Evolutionary conservation across 495 filamentous ascomycete genomes (phyloP), one percentile per base, ranked within the genome.

Genomic region (Talaromyces liani): DNA sequence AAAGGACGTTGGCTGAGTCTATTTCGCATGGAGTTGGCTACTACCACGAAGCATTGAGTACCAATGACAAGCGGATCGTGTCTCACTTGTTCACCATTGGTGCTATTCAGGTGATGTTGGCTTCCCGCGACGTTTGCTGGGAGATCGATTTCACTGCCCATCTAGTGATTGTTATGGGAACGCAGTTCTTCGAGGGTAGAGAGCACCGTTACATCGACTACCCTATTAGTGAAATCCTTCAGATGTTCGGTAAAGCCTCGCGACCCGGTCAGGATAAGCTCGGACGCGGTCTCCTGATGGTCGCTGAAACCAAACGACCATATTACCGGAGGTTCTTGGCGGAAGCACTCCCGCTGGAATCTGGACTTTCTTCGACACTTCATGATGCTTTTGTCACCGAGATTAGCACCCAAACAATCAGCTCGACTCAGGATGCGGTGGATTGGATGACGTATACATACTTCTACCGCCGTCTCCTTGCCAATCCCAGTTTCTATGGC

Each of bases 301-400:
- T 96, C 5, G 91, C 93, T 4, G 88, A 89, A 18, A 91, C 93
- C 53, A 97, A 95, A 79, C 87, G 93, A 31, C 92, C 97, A 63
- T 99, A 97, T 74, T 98, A 98, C 83, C 92, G 92, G 77, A 98
- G 98, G 76, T 99, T 99, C 82, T 79, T 99, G 64, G 93, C 94
- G 71, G 94, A 99, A 71, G 95, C 94, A 1, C 79, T 98, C 39
- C 94, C 94, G 6, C 90, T 99, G 20, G 94, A 99, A 76, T 96
- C 91, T 67, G 92, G 97, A 71, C 82, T 99, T 39, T 91, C 95
- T 68, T 83, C 87, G 24, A 96, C 91, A 70, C 79, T 99, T 59
- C 92, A 93, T 65, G 94, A 99, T 77, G 92, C 92, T 2, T 98
- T 99, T 69, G 93, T 98, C 5, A 91, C 94, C 0, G 95, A 99